phyloP scores from a whole-genome alignment of 176 grass and related monocot species.

The Avena insularis region DNA sequence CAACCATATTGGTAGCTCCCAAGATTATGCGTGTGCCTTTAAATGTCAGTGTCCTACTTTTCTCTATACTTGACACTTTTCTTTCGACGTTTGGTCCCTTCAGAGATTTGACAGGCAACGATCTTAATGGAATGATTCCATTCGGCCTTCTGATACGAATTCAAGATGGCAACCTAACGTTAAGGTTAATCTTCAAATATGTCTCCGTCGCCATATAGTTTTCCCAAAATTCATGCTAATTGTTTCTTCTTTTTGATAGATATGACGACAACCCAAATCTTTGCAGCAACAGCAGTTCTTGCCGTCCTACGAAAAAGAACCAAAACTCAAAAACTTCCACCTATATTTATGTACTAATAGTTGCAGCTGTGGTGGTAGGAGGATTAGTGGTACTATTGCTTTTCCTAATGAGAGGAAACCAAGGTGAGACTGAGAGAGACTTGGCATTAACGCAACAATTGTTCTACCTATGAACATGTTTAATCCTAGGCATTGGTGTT shows the following conservation, averaged over 20 bases:
- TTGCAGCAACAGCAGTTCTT: slow-evolving; percentile 48
- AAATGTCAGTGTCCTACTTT: neutral
- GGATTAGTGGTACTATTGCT: slow-evolving; percentile 25
- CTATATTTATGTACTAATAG: slow-evolving; percentile 46
- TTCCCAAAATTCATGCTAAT: neutral
- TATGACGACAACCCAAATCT: slow-evolving; percentile 48
- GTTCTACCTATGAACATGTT: neutral
- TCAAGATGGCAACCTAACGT: slow-evolving; percentile 46
- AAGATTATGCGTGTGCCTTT: neutral
- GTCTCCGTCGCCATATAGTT: neutral
- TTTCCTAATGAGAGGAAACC: slow-evolving; percentile 27
- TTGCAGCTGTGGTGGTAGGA: slow-evolving; percentile 33
- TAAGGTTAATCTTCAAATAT: slow-evolving; percentile 41
- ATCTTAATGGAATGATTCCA: slow-evolving; percentile 56
- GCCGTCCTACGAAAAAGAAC: slow-evolving; percentile 30
- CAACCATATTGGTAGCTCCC: neutral
- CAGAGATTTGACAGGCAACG: slow-evolving; percentile 65
- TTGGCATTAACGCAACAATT: neutral
- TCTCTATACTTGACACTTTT: neutral
- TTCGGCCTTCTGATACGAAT: slow-evolving; percentile 45
- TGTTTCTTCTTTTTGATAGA: slow-evolving; percentile 13
- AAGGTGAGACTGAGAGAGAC: slow-evolving; percentile 34
- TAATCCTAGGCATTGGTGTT: neutral
- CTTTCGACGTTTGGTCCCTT: neutral
- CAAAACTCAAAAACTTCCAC: slow-evolving; percentile 28